Conservation (phyloP, 805 yeast genomes). For the Yamadazyma olivae region DNA sequence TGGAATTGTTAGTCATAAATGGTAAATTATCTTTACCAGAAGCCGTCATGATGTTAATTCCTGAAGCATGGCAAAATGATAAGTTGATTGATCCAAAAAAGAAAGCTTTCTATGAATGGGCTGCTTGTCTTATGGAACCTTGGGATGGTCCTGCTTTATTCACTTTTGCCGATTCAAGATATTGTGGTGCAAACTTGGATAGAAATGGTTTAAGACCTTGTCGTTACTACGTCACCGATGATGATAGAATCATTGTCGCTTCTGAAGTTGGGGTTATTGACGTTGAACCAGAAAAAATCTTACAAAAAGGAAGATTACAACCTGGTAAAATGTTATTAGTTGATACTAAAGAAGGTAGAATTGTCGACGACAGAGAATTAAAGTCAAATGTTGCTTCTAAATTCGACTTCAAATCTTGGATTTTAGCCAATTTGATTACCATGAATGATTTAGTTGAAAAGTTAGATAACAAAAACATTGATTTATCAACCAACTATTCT, state of each 20-base stretch:
- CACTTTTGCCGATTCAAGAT: constrained; percentile 95
- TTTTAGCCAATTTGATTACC: constrained; percentile 78
- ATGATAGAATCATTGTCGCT: constrained; percentile 94
- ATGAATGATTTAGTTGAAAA: constrained; percentile 72
- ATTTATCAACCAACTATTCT: constrained; percentile 18
- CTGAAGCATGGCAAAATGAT: constrained; percentile 98
- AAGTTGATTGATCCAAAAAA: constrained; percentile 82
- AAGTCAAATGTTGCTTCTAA: constrained; percentile 76
- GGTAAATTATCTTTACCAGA: constrained; percentile 92
- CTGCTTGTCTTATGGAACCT: constrained; percentile 98
- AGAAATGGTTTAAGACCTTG: constrained; percentile 98
- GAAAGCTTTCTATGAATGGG: constrained; percentile 97
- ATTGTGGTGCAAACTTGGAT: constrained; percentile 97
- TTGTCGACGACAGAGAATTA: constrained; percentile 90
- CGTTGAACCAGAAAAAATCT: constrained; percentile 74
- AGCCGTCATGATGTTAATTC: constrained; percentile 95
- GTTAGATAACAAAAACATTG: constrained; percentile 41
- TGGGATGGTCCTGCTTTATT: constrained; percentile 99
- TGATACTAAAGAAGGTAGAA: constrained; percentile 88
- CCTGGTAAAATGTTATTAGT: constrained; percentile 97
- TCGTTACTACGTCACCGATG: constrained; percentile 92
- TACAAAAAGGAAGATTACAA: constrained; percentile 89
- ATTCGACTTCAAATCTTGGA: constrained; percentile 93
- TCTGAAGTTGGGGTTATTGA: constrained; percentile 98
- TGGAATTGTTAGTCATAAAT: constrained; percentile 86